Percentiles rank a stretch among this genome's conserved stretches.
Conservation (phyloP, 2,329 filamentous ascomycete species). For the Aspergillus amoenus region DNA sequence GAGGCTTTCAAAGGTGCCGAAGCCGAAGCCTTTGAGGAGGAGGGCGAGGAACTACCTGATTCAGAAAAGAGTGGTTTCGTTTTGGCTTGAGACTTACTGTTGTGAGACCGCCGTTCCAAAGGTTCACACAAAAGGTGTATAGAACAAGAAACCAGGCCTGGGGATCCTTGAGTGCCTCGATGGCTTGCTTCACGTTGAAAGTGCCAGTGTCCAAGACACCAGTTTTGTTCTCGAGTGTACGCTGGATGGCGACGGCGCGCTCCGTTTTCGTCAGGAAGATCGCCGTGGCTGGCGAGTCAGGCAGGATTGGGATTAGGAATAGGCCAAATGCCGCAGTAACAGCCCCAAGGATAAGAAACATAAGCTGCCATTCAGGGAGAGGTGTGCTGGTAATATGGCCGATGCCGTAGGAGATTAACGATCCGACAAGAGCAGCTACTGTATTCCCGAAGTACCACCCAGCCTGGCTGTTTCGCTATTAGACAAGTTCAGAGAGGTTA, state of each 20-base stretch:
- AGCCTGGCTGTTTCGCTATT: conserved; percentile 22
- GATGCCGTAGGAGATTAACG: too few relatives aligned
- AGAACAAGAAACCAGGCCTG: conserved; percentile 35
- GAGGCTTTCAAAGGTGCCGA: conserved; percentile 31
- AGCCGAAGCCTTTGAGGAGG: conserved; percentile 38
- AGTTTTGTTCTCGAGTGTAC: conserved; percentile 52
- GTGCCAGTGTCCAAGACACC: conserved; percentile 53
- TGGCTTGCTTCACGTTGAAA: conserved; percentile 45
- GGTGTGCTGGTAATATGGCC: too few relatives aligned
- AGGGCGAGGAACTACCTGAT: conserved; percentile 27
- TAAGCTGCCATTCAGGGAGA: conserved; percentile 23
- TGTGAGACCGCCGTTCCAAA: conserved; percentile 36
- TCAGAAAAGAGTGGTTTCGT: too few relatives aligned
- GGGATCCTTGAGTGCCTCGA: conserved; percentile 29
- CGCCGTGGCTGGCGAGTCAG: conserved; percentile 37
- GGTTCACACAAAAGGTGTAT: conserved; percentile 33
- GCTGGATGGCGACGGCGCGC: conserved; percentile 50
- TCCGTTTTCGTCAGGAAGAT: conserved; percentile 44
- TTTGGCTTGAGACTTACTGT: conserved; percentile 17
- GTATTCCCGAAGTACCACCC: conserved; percentile 35
- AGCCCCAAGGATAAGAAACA: conserved; percentile 32
- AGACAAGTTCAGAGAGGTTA: too few relatives aligned
- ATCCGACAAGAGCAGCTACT: too few relatives aligned
- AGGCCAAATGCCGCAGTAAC: conserved; percentile 27
- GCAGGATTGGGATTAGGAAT: conserved; percentile 15